Evolutionary conservation across 2,329 filamentous ascomycete species (phyloP).

Genomic region (Aureobasidium namibiae): DNA sequence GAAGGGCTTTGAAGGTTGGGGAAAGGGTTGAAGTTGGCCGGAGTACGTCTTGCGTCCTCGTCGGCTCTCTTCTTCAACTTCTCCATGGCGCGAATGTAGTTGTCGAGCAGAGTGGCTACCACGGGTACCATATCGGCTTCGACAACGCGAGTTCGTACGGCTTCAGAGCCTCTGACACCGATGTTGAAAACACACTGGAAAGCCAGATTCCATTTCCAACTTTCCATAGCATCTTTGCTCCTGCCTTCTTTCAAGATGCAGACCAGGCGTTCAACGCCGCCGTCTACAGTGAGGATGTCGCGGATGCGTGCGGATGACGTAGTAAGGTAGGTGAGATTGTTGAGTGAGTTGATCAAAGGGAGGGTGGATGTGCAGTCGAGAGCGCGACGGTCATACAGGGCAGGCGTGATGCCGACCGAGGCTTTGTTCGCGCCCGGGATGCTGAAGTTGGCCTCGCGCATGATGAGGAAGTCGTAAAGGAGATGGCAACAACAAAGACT

Average conservation of each 20-base stretch:
- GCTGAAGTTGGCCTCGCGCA: slow-evolving; percentile 99
- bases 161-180: slow-evolving; percentile 89
- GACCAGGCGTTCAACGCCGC: slow-evolving; percentile 89
- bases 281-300: slow-evolving; percentile 97
- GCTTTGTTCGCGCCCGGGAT: slow-evolving; percentile 99
- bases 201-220: slow-evolving; percentile 99
- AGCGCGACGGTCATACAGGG: slow-evolving; percentile 92
- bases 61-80: slow-evolving; percentile 63
- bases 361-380: slow-evolving; percentile 97
- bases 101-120: slow-evolving; percentile 94
- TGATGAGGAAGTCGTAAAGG: slow-evolving; percentile 43
- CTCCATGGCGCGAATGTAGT: slow-evolving; percentile 95
- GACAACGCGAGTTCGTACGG: slow-evolving; percentile 86
- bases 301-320: slow-evolving; percentile 95
- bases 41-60: slow-evolving; percentile 7
- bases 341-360: slow-evolving; percentile 96
- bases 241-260: slow-evolving; percentile 97
- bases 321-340: slow-evolving; percentile 96
- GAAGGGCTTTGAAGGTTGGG: neutral
- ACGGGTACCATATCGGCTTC: slow-evolving; percentile 99
- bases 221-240: slow-evolving; percentile 98
- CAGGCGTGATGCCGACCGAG: slow-evolving; percentile 95
- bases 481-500: slow-evolving; percentile 13
- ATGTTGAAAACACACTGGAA: slow-evolving; percentile 99
- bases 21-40: neutral